Evolutionary conservation across 345 rosid genomes (phyloP), one percentile per base, ranked within the genome.

Genomic region (Eucalyptus polybractea): DNA sequence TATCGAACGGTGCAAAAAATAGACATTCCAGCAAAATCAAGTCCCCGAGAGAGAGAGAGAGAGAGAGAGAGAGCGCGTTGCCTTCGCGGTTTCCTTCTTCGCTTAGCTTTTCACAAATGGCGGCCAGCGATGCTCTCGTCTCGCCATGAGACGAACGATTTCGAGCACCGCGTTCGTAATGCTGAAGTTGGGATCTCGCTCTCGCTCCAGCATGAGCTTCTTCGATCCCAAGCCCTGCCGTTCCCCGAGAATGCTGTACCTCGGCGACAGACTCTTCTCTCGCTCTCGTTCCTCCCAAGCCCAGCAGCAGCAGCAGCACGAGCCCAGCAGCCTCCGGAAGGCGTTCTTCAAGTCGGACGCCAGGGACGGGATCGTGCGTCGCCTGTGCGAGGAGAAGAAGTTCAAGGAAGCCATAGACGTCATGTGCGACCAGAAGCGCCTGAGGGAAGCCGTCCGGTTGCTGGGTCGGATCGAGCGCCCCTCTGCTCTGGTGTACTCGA

Each of bases 351-450:
- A 89, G 33, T 81, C 92, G 65, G 89, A 87, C 89, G 25, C 92
- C 49, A 86, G 89, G 44, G 93, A 93, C 80, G 65, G 80, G 72
- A 90, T 90, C 88, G 85, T 96, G 40, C 86, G 89, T 87, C 90
- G 90, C 56, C 91, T 97, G 56, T 95, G 96, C 91, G 92, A 89
- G 40, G 92, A 90, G 4, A 90, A 91, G 53, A 93, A 90, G 87
- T 94, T 91, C 91, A 88, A 92, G 89, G 97, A 95, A 92, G 97
- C 99, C 72, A 94, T 97, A 10, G 95, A 92, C 88, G 76, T 92
- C 86, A 92, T 97, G 40, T 95, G 98, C 88, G 90, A 88, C 29
- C 93, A 95, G 53, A 94, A 90, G 50, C 95, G 94, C 51, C 86
- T 94, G 11, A 81, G 58, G 72, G 98, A 96, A 80, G 98, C 99